These are phyloP conservation scores for Tolypocladium pustulatum DNA, from an alignment of 2,329 filamentous ascomycete genomes.

Conservation along the genomic window DNA sequence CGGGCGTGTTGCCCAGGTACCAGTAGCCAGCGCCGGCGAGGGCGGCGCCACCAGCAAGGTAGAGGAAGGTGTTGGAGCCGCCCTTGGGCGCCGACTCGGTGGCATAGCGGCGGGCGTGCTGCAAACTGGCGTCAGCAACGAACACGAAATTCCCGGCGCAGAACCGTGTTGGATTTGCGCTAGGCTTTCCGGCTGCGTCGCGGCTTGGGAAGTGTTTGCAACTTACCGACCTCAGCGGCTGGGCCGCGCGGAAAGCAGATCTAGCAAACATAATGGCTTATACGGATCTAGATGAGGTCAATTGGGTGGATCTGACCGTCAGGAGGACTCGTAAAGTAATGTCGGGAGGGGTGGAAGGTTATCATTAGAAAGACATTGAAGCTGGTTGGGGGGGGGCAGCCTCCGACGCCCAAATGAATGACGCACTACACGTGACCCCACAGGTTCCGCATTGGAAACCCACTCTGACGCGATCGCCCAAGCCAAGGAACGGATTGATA, in stretches of 20 bases:
- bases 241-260: constrained; percentile 51
- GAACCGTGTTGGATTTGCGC: background rate
- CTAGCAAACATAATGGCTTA: constrained; percentile 52
- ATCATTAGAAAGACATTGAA: background rate
- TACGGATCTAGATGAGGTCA: constrained; percentile 6
- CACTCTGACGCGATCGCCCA: background rate
- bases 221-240: constrained; percentile 56
- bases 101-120: constrained; percentile 55
- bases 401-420: background rate
- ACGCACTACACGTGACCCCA: background rate
- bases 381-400: background rate
- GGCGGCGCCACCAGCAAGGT: constrained; percentile 47
- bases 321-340: background rate
- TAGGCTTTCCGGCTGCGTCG: background rate
- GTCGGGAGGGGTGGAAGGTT: background rate
- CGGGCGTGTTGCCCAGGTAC: constrained; percentile 40
- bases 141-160: background rate
- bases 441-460: background rate
- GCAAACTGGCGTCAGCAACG: constrained; percentile 22
- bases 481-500: background rate
- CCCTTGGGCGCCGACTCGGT: constrained; percentile 45
- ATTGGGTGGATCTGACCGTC: constrained; percentile 12
- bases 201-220: background rate
- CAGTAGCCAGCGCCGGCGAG: constrained; percentile 48
- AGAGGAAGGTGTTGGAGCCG: constrained; percentile 48